phyloP scores from a whole-genome alignment of 1,284 basidiomycete genomes.

The Hypsizygus ulmarius region DNA sequence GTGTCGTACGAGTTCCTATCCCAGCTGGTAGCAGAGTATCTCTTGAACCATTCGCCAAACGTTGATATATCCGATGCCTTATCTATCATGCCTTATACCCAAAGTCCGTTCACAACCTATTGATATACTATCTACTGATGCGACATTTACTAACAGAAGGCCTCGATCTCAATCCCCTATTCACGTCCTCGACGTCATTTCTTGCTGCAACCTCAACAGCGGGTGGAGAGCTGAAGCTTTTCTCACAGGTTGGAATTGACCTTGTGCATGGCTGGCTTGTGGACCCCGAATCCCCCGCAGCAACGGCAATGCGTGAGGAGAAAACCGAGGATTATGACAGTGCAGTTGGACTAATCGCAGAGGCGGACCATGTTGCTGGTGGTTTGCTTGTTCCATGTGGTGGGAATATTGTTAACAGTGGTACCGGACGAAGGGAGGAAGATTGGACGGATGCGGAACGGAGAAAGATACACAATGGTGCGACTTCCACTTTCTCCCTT shows the following conservation, averaged over 20 bases:
- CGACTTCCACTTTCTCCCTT: slow-evolving; percentile 20
- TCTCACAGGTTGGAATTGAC: slow-evolving; percentile 76
- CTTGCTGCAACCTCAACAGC: slow-evolving; percentile 51
- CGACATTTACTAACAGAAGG: slow-evolving; percentile 50
- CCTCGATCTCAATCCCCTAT: slow-evolving; percentile 83
- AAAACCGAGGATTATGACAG: slow-evolving; percentile 64
- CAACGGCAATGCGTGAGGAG: slow-evolving; percentile 43
- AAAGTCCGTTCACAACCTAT: slow-evolving; percentile 49
- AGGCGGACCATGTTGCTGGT: slow-evolving; percentile 69
- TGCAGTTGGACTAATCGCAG: slow-evolving; percentile 70
- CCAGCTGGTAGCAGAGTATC: slow-evolving; percentile 79
- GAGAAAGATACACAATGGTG: slow-evolving; percentile 65
- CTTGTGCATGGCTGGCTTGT: slow-evolving; percentile 93
- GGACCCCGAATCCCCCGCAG: slow-evolving; percentile 68
- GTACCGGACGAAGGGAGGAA: slow-evolving; percentile 22
- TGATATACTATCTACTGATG: background rate
- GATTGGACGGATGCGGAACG: slow-evolving; percentile 48
- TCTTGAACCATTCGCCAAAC: slow-evolving; percentile 58
- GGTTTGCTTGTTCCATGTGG: slow-evolving; percentile 50
- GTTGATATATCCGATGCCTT: slow-evolving; percentile 77
- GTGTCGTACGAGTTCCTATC: slow-evolving; percentile 86
- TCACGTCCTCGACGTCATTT: slow-evolving; percentile 68
- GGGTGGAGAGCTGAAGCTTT: slow-evolving; percentile 77
- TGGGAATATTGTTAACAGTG: slow-evolving; percentile 26
- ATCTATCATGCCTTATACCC: slow-evolving; percentile 79